A percentile compares a stretch with the other conserved stretches of the same genome.
These are phyloP conservation scores for Tetrapisispora arboricola DNA, from an alignment of 805 yeast genomes.

Conservation along the genomic window DNA sequence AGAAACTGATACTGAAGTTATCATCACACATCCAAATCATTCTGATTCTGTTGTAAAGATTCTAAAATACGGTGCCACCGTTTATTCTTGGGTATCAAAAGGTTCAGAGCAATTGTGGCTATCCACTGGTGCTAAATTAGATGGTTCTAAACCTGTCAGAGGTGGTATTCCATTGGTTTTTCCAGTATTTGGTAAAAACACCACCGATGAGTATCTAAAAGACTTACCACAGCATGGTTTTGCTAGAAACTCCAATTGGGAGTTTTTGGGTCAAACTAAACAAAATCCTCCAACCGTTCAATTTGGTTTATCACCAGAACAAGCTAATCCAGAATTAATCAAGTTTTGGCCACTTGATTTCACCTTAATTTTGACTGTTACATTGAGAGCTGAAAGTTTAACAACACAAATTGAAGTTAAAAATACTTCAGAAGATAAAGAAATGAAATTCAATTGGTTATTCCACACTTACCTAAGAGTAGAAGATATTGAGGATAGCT, in stretches of 20 bases:
- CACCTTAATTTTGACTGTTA: slow-evolving; percentile 61
- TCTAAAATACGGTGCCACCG: slow-evolving; percentile 81
- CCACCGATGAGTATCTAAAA: slow-evolving; percentile 45
- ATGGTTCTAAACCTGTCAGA: slow-evolving; percentile 88
- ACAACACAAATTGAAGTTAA: slow-evolving; percentile 65
- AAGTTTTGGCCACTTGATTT: slow-evolving; percentile 52
- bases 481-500: slow-evolving; percentile 65
- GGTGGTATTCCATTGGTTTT: slow-evolving; percentile 97
- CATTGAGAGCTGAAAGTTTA: slow-evolving; percentile 47
- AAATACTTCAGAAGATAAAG: slow-evolving; percentile 45
- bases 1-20: slow-evolving; percentile 53
- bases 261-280: slow-evolving; percentile 76
- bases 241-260: slow-evolving; percentile 88
- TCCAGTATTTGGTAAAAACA: slow-evolving; percentile 79
- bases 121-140: slow-evolving; percentile 66
- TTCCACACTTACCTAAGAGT: slow-evolving; percentile 84
- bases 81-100: slow-evolving; percentile 65
- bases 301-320: slow-evolving; percentile 83
- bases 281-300: slow-evolving; percentile 70
- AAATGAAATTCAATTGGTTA: slow-evolving; percentile 83
- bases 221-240: slow-evolving; percentile 92
- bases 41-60: slow-evolving; percentile 51
- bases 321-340: slow-evolving; percentile 63
- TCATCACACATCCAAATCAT: slow-evolving; percentile 45
- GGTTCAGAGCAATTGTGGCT: slow-evolving; percentile 81